phyloP scores from a whole-genome alignment of 2,329 filamentous ascomycete genomes.

The Apiospora kogelbergensis region DNA sequence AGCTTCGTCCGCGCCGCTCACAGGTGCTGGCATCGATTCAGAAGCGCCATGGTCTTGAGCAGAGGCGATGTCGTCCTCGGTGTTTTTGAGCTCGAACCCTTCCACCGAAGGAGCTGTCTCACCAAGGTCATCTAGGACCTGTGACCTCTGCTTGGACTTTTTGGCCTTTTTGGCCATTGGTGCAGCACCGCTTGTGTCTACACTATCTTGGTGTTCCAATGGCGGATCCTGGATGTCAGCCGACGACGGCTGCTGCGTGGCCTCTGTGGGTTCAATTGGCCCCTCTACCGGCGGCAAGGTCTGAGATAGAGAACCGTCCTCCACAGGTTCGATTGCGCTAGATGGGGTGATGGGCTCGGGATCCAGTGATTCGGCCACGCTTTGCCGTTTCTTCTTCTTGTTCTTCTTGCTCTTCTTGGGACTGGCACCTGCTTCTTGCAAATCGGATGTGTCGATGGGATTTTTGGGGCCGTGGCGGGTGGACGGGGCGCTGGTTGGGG shows the following conservation, averaged over 20 bases:
- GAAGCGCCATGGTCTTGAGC: background rate
- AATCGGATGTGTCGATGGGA: conserved; percentile 24
- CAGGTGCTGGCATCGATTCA: background rate
- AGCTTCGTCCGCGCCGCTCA: background rate
- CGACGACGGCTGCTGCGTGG: background rate
- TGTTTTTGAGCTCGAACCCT: background rate
- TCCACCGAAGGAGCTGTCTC: background rate
- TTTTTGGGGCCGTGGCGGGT: conserved; percentile 17
- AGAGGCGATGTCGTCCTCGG: background rate
- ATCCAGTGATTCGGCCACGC: conserved; percentile 17
- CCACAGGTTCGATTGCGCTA: conserved; percentile 6
- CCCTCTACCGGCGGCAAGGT: background rate
- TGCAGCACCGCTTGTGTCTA: background rate
- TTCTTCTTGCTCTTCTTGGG: conserved; percentile 35
- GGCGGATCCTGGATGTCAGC: background rate
- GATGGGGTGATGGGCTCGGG: conserved; percentile 11
- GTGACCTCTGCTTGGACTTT: conserved; percentile 18
- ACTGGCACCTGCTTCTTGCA: conserved; percentile 23
- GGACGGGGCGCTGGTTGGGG: conserved; percentile 18
- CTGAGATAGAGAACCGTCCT: conserved; percentile 17
- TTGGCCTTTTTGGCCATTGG: conserved; percentile 22
- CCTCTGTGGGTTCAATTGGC: background rate
- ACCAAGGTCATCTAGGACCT: conserved; percentile 3
- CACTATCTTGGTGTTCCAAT: background rate
- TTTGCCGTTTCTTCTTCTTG: conserved; percentile 26